phyloP scores from a whole-genome alignment of 2,329 filamentous ascomycete species.

The Ophiocordyceps camponoti-leonardi region DNA sequence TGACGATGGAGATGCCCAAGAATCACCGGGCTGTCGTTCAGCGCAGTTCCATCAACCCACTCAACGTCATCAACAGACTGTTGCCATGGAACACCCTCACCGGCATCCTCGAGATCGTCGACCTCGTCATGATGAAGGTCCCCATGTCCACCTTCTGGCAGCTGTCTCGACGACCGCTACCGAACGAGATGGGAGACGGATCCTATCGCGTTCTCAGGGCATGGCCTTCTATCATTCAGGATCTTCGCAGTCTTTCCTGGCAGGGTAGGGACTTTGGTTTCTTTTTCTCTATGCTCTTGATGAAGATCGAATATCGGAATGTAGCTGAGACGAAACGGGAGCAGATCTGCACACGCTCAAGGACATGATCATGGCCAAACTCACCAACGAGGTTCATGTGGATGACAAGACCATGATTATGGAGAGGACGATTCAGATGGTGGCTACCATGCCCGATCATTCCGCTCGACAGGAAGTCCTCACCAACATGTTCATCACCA shows the following conservation, averaged over 20 bases:
- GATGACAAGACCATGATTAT: constrained; percentile 68
- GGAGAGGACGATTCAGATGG: constrained; percentile 55
- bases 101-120: background rate
- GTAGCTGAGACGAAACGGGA: no score
- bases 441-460: constrained; percentile 42
- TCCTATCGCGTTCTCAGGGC: constrained; percentile 31
- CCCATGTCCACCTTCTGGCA: constrained; percentile 16
- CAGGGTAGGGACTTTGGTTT: constrained; percentile 23
- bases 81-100: background rate
- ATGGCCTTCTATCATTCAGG: constrained; percentile 33
- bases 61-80: background rate
- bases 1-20: background rate
- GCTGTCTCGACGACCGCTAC: constrained; percentile 41
- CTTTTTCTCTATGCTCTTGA: no score
- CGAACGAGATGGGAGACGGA: constrained; percentile 45
- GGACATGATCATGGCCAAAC: constrained; percentile 41
- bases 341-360: constrained; percentile 46
- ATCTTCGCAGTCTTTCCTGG: constrained; percentile 37
- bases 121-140: background rate
- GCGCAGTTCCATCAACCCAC: background rate
- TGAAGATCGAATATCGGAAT: no score
- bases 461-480: constrained; percentile 45
- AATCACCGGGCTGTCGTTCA: background rate
- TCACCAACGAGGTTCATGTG: constrained; percentile 41
- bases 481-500: constrained; percentile 49